Evolutionary conservation across 2,329 filamentous ascomycete species (phyloP).

Genomic region (Xylariaceae sp.): DNA sequence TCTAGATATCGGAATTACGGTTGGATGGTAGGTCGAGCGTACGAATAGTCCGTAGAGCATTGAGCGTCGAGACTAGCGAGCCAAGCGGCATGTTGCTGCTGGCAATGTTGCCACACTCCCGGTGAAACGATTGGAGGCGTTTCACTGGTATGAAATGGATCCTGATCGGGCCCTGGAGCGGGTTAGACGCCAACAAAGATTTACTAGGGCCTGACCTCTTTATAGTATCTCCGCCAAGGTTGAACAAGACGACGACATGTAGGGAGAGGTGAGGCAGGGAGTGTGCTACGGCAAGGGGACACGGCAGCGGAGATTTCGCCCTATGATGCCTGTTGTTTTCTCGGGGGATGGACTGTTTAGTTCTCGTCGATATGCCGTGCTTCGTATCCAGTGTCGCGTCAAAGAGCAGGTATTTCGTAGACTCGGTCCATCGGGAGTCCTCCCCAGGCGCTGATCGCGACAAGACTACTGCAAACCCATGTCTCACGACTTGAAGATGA

Average conservation of each 20-base stretch:
- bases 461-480: neutral
- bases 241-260: neutral
- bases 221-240: too few relatives aligned
- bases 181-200: conserved; percentile 1
- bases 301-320: neutral
- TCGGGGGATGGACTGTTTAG: neutral
- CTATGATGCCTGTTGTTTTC: neutral
- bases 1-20: conserved; percentile 5
- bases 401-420: neutral
- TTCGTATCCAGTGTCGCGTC: too few relatives aligned
- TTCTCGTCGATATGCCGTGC: neutral
- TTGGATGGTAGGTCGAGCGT: neutral
- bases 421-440: neutral
- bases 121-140: conserved; percentile 15
- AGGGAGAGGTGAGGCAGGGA: neutral
- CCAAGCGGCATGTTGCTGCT: conserved; percentile 8
- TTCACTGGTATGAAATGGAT: conserved; percentile 15
- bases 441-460: neutral
- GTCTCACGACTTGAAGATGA: too few relatives aligned
- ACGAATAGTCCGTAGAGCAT: neutral
- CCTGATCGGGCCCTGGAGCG: conserved; percentile 1
- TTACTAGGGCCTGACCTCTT: too few relatives aligned
- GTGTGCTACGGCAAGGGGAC: neutral
- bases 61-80: conserved; percentile 15
- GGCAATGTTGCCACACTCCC: conserved; percentile 18